Percentiles rank a stretch among this genome's conserved stretches.
These are phyloP conservation scores for Boletellus deceptivus DNA, from an alignment of 1,284 basidiomycete genomes.

Conservation along the genomic window DNA sequence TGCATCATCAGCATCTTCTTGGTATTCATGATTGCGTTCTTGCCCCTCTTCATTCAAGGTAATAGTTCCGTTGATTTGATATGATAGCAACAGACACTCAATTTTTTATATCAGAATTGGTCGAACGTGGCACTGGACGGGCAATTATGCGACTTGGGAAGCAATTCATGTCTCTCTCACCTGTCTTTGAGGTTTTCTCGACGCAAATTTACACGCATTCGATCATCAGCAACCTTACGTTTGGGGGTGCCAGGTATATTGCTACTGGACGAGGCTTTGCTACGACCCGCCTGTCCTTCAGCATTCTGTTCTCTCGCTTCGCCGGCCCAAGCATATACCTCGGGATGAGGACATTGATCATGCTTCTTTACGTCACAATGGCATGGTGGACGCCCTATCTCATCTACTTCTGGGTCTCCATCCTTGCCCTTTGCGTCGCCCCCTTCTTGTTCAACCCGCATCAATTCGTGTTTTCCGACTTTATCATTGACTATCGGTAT, in stretches of 20 bases:
- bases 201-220: conserved; percentile 97
- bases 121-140: conserved; percentile 87
- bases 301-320: conserved; percentile 92
- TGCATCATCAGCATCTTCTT: conserved; percentile 96
- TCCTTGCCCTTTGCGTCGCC: conserved; percentile 83
- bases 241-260: conserved; percentile 95
- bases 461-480: conserved; percentile 93
- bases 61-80: conserved; percentile 19
- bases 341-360: conserved; percentile 86
- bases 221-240: conserved; percentile 91
- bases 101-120: conserved; percentile 62
- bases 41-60: conserved; percentile 94
- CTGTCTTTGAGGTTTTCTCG: conserved; percentile 93
- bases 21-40: conserved; percentile 93
- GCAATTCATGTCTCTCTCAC: conserved; percentile 91
- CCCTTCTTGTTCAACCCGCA: conserved; percentile 98
- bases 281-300: conserved; percentile 90
- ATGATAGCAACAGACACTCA: conserved; percentile 11
- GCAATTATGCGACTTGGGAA: conserved; percentile 87
- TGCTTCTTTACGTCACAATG: conserved; percentile 89
- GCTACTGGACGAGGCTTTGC: conserved; percentile 99
- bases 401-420: conserved; percentile 95
- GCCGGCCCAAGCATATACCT: conserved; percentile 96
- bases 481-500: conserved; percentile 91
- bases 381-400: conserved; percentile 87